Conservation (phyloP, 352 stramenopile species). For the Phytophthora brassicae region DNA sequence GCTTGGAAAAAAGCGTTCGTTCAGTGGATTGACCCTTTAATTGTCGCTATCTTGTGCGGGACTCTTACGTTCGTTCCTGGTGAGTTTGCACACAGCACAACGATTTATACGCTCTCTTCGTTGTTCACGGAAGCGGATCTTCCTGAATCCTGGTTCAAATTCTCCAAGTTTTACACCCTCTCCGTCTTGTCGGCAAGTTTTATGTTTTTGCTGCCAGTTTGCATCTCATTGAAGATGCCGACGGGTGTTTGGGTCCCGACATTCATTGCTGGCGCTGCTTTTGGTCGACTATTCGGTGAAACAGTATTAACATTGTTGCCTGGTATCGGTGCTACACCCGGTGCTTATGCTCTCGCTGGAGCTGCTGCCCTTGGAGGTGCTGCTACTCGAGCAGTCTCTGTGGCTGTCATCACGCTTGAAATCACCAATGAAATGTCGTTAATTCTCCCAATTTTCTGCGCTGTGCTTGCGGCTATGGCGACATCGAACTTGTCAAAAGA, state of each 20-base stretch:
- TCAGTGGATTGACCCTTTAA: conserved; percentile 55
- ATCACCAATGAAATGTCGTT: conserved; percentile 71
- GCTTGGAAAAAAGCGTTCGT: conserved; percentile 46
- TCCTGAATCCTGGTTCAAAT: conserved; percentile 32
- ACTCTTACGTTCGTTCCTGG: conserved; percentile 64
- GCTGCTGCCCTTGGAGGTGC: conserved; percentile 61
- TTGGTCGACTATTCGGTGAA: conserved; percentile 74
- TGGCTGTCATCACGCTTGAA: conserved; percentile 79
- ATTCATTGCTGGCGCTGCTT: conserved; percentile 73
- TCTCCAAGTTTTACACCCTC: conserved; percentile 66
- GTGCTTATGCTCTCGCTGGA: conserved; percentile 67
- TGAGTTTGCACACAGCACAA: conserved; percentile 48
- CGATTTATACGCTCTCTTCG: conserved; percentile 49
- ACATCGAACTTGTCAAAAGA: conserved; percentile 50
- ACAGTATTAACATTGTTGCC: conserved; percentile 31
- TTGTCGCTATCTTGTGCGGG: conserved; percentile 56
- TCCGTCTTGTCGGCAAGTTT: conserved; percentile 43
- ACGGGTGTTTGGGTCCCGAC: conserved; percentile 76
- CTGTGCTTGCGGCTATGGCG: conserved; percentile 57
- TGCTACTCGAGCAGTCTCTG: conserved; percentile 67
- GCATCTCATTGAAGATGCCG: conserved; percentile 67
- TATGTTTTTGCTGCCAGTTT: conserved; percentile 58
- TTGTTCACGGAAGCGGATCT: conserved; percentile 52
- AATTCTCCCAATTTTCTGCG: conserved; percentile 75
- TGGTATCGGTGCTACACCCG: conserved; percentile 25